Evolutionary conservation across 1,284 basidiomycete species (phyloP).

Genomic region (Heterobasidion irregulare): DNA sequence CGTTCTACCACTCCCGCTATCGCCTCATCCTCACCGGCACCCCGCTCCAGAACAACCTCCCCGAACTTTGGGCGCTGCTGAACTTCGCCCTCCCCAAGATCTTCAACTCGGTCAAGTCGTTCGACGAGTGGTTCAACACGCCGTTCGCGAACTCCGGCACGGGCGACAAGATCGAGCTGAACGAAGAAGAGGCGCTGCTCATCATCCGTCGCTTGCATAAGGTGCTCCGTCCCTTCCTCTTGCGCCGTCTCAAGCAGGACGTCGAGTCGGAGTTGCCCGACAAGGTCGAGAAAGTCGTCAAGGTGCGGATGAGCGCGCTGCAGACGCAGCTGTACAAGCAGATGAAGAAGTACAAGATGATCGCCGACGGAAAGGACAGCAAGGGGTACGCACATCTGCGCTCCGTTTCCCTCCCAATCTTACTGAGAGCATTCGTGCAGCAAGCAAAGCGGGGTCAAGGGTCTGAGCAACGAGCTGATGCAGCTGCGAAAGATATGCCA

Average conservation of each 20-base stretch:
- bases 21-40: conserved; percentile 97
- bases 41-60: conserved; percentile 97
- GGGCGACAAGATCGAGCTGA: conserved; percentile 96
- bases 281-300: conserved; percentile 99
- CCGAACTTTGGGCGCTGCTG: conserved; percentile 95
- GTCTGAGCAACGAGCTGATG: conserved; percentile 97
- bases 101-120: conserved; percentile 99
- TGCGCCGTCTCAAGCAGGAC: conserved; percentile 96
- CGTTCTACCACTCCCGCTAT: conserved; percentile 89
- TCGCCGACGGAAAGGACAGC: conserved; percentile 77
- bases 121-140: conserved; percentile 99
- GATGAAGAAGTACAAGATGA: conserved; percentile 97
- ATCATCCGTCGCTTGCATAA: conserved; percentile 98
- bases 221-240: conserved; percentile 94
- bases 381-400: conserved; percentile 48
- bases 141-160: conserved; percentile 97
- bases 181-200: conserved; percentile 98
- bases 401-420: background rate
- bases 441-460: conserved; percentile 72
- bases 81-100: conserved; percentile 98
- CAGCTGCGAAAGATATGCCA: conserved; percentile 99
- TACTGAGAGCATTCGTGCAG: conserved; percentile 25
- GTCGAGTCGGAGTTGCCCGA: conserved; percentile 97
- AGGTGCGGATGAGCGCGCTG: conserved; percentile 93
- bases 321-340: conserved; percentile 96